Base-by-base conservation (phyloP, 345 rosid genomes). In the Citrus glauca region DNA sequence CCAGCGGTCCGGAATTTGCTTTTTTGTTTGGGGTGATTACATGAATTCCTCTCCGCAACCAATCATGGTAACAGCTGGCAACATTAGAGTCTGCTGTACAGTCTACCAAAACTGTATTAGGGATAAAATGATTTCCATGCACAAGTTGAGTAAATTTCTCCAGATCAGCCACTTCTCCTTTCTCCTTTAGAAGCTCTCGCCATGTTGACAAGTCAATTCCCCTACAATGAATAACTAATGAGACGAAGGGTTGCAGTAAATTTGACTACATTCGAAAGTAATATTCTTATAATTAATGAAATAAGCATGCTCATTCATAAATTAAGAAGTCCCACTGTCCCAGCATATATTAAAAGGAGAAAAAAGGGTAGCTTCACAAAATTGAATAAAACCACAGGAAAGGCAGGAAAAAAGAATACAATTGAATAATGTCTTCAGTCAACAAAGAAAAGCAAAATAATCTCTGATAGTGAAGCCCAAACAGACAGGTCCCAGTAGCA, bases 1-100 rank as follows among this genome's bases (percentile, higher is more conserved):
- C 98, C 78, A 97, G 98, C 22, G 98, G 98, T 65, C 99, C 99
- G 45, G 99, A 97, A 86, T 97, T 97, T 28, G 98, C 98, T 85
- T 87, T 97, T 85, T 97, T 93, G 82, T 97, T 97, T 30, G 99
- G 98, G 62, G 99, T 94, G 77, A 97, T 91, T 67, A 97, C 94
- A 74, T 97, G 98, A 83, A 94, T 93, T 80, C 99, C 99, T 84
- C 80, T 89, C n/a, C 90, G 84, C 82, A 94, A 81, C 98, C 99
- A 97, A 76, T 89, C 88, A 82, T 88, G 83, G 84, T 97, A 97
- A 90, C 75, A 77, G 84, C 90, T 86, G 7, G 98, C 98, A 70
- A 97, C 81, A 71, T 13, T 75, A 72, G 99, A 85, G 71, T 97
- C 98, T 59, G 99, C 98, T n/a, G 99, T 94, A 82, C 99, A 97